Percentiles rank a stretch among this genome's conserved stretches.
These are phyloP conservation scores for Saccharomycopsis oosterbeekiorum DNA, from an alignment of 805 yeast genomes.

Conservation along the genomic window DNA sequence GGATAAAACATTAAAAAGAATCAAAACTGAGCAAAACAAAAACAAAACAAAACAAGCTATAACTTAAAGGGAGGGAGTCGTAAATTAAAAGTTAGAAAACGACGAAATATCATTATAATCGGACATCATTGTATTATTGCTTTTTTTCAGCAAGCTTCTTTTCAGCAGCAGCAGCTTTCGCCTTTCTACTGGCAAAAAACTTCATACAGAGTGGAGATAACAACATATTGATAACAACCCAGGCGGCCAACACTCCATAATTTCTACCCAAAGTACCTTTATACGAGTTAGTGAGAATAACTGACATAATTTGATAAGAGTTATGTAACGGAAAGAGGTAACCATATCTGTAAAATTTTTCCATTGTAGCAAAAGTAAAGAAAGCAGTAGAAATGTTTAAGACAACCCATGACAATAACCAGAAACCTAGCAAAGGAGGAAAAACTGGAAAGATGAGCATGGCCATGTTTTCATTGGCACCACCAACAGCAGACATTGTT, in stretches of 20 bases:
- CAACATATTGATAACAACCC: slow-evolving; percentile 44
- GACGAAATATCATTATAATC: too few species aligned
- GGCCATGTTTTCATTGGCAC: slow-evolving; percentile 52
- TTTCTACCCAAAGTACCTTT: slow-evolving; percentile 51
- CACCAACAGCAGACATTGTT: slow-evolving; percentile 61
- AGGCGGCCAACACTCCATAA: slow-evolving; percentile 47
- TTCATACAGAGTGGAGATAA: slow-evolving; percentile 36
- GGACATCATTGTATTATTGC: not conserved
- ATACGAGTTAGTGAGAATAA: slow-evolving; percentile 45
- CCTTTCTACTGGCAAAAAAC: slow-evolving; percentile 31
- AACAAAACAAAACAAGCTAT: too few species aligned
- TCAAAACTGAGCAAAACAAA: too few species aligned
- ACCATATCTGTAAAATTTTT: slow-evolving; percentile 38
- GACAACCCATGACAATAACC: slow-evolving; percentile 59
- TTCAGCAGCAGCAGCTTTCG: slow-evolving; percentile 21
- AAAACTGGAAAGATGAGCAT: slow-evolving; percentile 36
- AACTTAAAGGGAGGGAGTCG: too few species aligned
- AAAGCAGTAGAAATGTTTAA: slow-evolving; percentile 52
- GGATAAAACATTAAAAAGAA: too few species aligned
- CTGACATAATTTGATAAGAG: slow-evolving; percentile 50
- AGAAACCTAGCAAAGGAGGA: slow-evolving; percentile 60
- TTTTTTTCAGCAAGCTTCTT: not conserved
- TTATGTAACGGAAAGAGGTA: slow-evolving; percentile 63
- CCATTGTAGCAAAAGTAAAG: slow-evolving; percentile 36
- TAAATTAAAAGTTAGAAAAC: too few species aligned